A percentile compares a stretch with the other conserved stretches of the same genome.
These are phyloP conservation scores for Tetrapisispora taiwanensis DNA, from an alignment of 805 yeast genomes.

Conservation along the genomic window DNA sequence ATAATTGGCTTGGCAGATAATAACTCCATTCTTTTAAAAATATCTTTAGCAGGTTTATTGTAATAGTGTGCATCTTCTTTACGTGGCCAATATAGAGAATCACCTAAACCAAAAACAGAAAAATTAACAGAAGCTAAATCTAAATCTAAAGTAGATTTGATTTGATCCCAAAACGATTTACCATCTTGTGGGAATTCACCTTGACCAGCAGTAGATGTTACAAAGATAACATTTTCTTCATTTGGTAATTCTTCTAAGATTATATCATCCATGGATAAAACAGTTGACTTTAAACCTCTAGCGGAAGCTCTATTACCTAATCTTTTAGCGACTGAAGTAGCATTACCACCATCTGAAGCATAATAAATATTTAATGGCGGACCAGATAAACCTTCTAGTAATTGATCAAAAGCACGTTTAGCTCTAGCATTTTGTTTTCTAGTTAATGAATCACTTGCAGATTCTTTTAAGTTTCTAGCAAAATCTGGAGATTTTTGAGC, in stretches of 20 bases:
- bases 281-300: conserved; percentile 51
- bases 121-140: conserved; percentile 58
- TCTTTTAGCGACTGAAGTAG: conserved; percentile 70
- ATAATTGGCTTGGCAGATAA: conserved; percentile 67
- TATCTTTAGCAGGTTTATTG: conserved; percentile 80
- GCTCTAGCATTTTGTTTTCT: conserved; percentile 56
- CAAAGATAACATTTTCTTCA: conserved; percentile 50
- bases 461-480: conserved; percentile 58
- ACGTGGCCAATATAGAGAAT: conserved; percentile 94
- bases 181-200: conserved; percentile 87
- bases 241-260: conserved; percentile 63
- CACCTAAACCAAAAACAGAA: conserved; percentile 86
- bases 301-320: conserved; percentile 69
- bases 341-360: conserved; percentile 91
- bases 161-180: conserved; percentile 60
- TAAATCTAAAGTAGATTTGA: conserved; percentile 51
- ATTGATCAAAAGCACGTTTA: conserved; percentile 62
- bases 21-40: conserved; percentile 50
- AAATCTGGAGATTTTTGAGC: conserved; percentile 62
- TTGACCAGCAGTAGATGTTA: conserved; percentile 91
- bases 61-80: conserved; percentile 89
- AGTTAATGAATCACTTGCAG: conserved; percentile 52
- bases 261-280: conserved; percentile 53
- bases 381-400: conserved; percentile 81
- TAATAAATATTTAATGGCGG: conserved; percentile 81